Conservation (phyloP, 2,329 filamentous ascomycete genomes). For the Fonsecaea pedrosoi region DNA sequence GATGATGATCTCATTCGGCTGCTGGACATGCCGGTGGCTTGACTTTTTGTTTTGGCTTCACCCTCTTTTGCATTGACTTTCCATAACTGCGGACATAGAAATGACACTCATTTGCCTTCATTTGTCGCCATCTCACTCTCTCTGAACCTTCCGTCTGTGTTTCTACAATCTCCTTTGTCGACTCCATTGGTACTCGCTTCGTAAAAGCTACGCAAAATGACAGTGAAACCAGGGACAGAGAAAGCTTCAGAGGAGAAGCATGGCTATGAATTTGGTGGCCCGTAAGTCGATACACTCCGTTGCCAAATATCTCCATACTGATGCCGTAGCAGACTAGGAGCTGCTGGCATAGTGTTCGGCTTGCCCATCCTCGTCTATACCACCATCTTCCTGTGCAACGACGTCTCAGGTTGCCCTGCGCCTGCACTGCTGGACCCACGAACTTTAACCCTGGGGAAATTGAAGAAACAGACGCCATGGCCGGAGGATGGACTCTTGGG, state of each 20-base stretch:
- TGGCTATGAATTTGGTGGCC: conserved; percentile 57
- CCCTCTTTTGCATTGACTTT: background rate
- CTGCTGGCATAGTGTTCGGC: conserved; percentile 76
- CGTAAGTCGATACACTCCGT: conserved; percentile 46
- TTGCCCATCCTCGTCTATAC: conserved; percentile 80
- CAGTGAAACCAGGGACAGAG: conserved; percentile 20
- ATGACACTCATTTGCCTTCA: background rate
- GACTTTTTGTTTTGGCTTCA: background rate
- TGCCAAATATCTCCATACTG: conserved; percentile 19
- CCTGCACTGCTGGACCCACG: conserved; percentile 78
- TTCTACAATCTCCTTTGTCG: background rate
- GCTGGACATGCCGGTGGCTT: conserved; percentile 13
- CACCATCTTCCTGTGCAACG: conserved; percentile 87
- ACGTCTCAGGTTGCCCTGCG: conserved; percentile 86
- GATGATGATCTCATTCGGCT: conserved; percentile 31
- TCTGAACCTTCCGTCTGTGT: background rate
- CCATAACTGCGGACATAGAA: background rate
- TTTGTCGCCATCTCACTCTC: background rate
- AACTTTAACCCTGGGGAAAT: conserved; percentile 70
- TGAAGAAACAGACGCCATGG: conserved; percentile 86
- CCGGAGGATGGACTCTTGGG: conserved; percentile 72
- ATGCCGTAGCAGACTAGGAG: conserved; percentile 67
- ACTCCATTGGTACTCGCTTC: background rate
- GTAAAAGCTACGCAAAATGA: conserved; percentile 7
- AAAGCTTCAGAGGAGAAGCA: conserved; percentile 44